Base-by-base conservation (phyloP, 2,329 filamentous ascomycete species). In the Hypoxylon rubiginosum region DNA sequence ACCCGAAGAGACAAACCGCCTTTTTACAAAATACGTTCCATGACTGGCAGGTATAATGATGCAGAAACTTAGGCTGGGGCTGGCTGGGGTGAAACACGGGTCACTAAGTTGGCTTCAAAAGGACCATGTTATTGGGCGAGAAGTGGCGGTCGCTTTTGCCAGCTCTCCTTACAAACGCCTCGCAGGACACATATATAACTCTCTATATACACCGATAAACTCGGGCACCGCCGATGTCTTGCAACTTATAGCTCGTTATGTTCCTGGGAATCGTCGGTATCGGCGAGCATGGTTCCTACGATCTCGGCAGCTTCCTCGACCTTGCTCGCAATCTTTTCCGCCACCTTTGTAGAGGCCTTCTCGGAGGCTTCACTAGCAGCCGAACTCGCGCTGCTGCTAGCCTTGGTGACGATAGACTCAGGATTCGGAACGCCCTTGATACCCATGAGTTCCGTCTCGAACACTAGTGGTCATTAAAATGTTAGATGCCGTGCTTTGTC, bases 391-490 rank as follows among this genome's bases (percentile, higher is more conserved):
- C 69, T 73, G 32, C 68, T 72, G 19, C 68, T 67, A 34, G 70
- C 62, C 78, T 84, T 84, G 66, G 76, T 77, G 21, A 82, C 74
- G 66, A 84, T 84, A 15, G 79, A 77, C 68, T 85, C 82, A 60
- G 83, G 83, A 70, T 82, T 82, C 58, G 80, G 77, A 28, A 95
- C 92, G 30, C 94, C 94, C 15, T 90, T 84, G 76, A 98, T 97
- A 60, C 87, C 90, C 74, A 97, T 84, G 71, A 98, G 83, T 82
- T 97, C 93, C 49, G 94, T 97, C 83, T 97, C 93, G 77, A 98
- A 97, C 57, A 98, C 89, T 91, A 73, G 49, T 28, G 21, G 51
- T 39, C 39, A 53, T 58, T n/a, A 24, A 28, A 67, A 41, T 30
- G 54, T 68, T 26, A 63, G 59, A 55, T 17, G 28, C 7, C 3